Evolutionary conservation across 352 stramenopile genomes (phyloP), one percentile per base, ranked within the genome.

Genomic region (Phytopythium helicoides): DNA sequence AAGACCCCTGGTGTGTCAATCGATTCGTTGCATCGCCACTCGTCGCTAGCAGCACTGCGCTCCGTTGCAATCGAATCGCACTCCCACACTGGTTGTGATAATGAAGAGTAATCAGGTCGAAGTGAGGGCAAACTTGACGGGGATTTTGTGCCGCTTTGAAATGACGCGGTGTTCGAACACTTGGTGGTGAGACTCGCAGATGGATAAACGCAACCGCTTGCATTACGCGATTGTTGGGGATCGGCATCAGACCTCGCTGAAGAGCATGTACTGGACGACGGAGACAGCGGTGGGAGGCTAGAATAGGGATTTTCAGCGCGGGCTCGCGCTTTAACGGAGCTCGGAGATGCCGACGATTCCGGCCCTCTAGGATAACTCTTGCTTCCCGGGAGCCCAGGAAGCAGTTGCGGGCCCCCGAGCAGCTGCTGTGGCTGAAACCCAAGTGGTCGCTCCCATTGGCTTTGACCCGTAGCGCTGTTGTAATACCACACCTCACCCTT

Each of bases 401-500:
- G 44, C 9, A 64, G 75, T n/a, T 33, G 47, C 12, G 41, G 18
- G 36, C 28, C 28, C 28, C 25, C 19, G 15, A 28, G 51, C 21
- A 31, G 28, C 19, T 15, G 44, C 14, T 5, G 39, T 6, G 12
- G 31, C 35, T 35, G 50, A n/a, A 73, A 73, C 25, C 39, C 39
- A 7, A 35, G 26, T 0, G 85, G 82, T 9, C 60, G 64, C 39
- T 89, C 80, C 84, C 84, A 94, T 41, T 94, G 81, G 60, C 80
- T 92, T 14, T 81, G 58, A 3, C 80, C 80, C 6, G 81, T 92
- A 2, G 49, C 48, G 3, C 68, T 58, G 48, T 94, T 94, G 65
- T 92, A 94, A 56, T 84, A 94, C 84, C 84, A 94, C 14, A 85
- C 70, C 36, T 92, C 82, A 6, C 66, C 72, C 8, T 65, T 58